Percentiles rank a stretch among this genome's conserved stretches.
phyloP scores from a whole-genome alignment of 352 stramenopile species.

The Saprolegnia diclina region DNA sequence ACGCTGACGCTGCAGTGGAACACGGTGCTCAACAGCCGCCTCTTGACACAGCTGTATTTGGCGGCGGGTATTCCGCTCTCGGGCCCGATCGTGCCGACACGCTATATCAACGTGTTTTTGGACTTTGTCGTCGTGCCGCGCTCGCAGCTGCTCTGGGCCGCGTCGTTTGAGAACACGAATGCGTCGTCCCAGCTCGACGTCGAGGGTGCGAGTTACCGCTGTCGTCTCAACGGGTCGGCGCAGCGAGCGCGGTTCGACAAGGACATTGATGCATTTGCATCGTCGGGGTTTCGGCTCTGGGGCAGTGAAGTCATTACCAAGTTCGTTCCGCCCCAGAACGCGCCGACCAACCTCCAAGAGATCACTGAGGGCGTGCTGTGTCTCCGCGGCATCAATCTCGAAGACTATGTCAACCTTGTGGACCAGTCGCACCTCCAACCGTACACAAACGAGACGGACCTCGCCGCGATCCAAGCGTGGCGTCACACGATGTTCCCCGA shows the following conservation, averaged over 20 bases:
- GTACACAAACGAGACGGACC: neutral
- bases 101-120: constrained; percentile 7
- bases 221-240: neutral
- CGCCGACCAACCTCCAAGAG: neutral
- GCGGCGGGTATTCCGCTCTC: neutral
- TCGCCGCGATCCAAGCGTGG: neutral
- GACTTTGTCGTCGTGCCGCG: neutral
- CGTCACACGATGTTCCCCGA: neutral
- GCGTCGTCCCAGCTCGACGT: neutral
- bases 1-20: neutral
- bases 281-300: neutral
- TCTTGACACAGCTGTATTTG: neutral
- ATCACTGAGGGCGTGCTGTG: neutral
- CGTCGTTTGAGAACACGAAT: neutral
- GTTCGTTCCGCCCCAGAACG: neutral
- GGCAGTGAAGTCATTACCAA: neutral
- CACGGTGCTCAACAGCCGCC: constrained; percentile 1
- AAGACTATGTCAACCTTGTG: neutral
- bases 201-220: neutral
- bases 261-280: neutral
- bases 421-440: neutral
- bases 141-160: neutral
- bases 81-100: neutral
- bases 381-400: neutral
- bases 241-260: neutral